Conservation (phyloP, 106 monocot genomes). For the Acorus calamus region DNA sequence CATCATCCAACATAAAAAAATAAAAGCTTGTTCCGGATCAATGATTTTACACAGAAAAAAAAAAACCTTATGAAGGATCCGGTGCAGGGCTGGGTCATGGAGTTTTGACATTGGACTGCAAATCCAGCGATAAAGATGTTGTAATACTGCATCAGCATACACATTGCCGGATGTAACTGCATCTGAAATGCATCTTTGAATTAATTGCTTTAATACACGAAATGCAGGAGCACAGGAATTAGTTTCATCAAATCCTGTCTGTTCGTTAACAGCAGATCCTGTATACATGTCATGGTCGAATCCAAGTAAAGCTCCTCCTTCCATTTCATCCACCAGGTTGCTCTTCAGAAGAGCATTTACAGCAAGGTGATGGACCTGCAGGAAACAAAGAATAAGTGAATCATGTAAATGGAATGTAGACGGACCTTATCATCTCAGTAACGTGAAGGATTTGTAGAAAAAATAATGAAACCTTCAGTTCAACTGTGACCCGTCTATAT, state of each 20-base stretch:
- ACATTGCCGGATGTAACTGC: conserved; percentile 83
- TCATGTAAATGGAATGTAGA: not conserved
- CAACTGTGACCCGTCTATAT: conserved; percentile 76
- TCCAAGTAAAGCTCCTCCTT: conserved; percentile 61
- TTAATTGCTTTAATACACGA: conserved; percentile 73
- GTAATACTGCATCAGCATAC: conserved; percentile 88
- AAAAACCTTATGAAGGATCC: conserved; percentile 66
- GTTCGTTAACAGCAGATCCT: conserved; percentile 17
- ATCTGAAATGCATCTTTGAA: conserved; percentile 87
- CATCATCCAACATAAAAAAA: too few relatives aligned
- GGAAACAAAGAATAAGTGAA: not conserved
- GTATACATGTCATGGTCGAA: conserved; percentile 38
- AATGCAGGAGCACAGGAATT: conserved; percentile 68
- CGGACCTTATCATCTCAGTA: not conserved
- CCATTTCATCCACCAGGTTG: conserved; percentile 86
- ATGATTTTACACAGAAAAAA: not conserved
- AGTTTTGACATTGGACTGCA: conserved; percentile 95
- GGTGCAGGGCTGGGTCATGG: conserved; percentile 95
- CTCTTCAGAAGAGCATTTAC: conserved; percentile 94
- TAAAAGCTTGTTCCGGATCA: too few relatives aligned
- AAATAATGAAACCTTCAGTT: conserved; percentile 56
- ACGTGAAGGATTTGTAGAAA: not conserved
- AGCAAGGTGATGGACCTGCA: conserved; percentile 88
- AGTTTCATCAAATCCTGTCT: conserved; percentile 50
- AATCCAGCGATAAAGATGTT: conserved; percentile 90